phyloP scores from a whole-genome alignment of 345 rosid genomes.

The Schrenkiella parvula region DNA sequence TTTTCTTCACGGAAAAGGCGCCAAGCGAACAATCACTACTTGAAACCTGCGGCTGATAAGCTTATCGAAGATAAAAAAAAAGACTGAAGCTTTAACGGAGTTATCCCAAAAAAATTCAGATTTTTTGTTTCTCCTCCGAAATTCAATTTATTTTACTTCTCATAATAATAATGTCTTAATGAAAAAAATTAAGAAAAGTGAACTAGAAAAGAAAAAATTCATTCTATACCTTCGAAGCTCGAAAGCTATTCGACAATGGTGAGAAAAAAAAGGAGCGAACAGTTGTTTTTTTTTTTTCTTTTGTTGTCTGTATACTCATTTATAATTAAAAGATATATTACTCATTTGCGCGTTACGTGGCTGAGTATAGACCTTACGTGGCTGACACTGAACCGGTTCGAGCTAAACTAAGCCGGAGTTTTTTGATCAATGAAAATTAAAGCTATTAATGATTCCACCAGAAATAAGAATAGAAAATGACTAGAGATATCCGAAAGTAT shows the following conservation, averaged over 20 bases:
- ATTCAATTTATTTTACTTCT: not conserved
- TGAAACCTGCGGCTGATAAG: not conserved
- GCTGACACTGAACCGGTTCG: not conserved
- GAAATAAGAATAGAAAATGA: not conserved
- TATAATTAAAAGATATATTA: not conserved
- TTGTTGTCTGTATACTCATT: not conserved
- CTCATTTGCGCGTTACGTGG: slow-evolving; percentile 10
- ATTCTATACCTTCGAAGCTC: slow-evolving; percentile 9
- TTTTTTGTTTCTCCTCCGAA: not conserved
- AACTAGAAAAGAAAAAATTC: not conserved
- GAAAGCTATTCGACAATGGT: not conserved
- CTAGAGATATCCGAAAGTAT: not conserved
- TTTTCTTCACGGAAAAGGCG: not conserved
- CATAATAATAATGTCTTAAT: not conserved
- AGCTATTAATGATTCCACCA: not conserved
- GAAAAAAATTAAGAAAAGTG: not conserved
- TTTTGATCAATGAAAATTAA: not conserved
- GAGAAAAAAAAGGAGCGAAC: not conserved
- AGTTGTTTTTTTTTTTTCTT: not conserved
- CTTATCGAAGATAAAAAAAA: not conserved
- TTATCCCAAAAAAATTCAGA: not conserved
- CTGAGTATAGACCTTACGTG: not conserved
- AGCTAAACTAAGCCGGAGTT: not conserved
- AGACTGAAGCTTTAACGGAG: not conserved
- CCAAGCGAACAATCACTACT: not conserved